Percentiles rank a stretch among this genome's conserved stretches.
These are phyloP conservation scores for Globisporangium ultimum DNA, from an alignment of 352 stramenopile genomes.

Conservation along the genomic window DNA sequence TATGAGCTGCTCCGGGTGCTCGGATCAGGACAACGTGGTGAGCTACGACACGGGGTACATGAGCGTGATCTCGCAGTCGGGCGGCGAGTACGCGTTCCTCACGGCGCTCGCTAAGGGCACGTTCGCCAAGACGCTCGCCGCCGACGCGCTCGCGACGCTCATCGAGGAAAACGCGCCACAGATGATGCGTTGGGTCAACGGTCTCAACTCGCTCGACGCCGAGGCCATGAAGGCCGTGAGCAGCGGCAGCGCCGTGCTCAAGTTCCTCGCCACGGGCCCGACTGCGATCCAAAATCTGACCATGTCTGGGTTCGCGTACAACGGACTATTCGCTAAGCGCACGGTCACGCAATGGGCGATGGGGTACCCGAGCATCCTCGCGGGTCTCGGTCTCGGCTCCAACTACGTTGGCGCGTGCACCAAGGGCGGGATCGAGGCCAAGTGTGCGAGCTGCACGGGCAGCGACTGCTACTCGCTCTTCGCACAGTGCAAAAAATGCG, in stretches of 20 bases:
- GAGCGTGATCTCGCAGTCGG: slow-evolving; percentile 7
- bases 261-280: slow-evolving; percentile 31
- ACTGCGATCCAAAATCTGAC: slow-evolving; percentile 31
- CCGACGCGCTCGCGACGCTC: neutral
- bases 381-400: slow-evolving; percentile 42
- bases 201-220: slow-evolving; percentile 54
- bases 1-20: slow-evolving; percentile 7
- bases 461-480: slow-evolving; percentile 24
- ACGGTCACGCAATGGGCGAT: slow-evolving; percentile 45
- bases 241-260: slow-evolving; percentile 29
- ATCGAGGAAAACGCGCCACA: slow-evolving; percentile 10
- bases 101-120: slow-evolving; percentile 7
- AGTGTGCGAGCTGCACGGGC: slow-evolving; percentile 29
- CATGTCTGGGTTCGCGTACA: slow-evolving; percentile 46
- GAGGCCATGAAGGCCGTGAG: slow-evolving; percentile 41
- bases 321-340: slow-evolving; percentile 51
- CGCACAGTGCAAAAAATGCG: slow-evolving; percentile 31
- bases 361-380: slow-evolving; percentile 49
- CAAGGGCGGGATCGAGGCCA: slow-evolving; percentile 6
- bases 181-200: slow-evolving; percentile 37
- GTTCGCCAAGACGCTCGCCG: neutral
- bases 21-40: slow-evolving; percentile 8
- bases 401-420: slow-evolving; percentile 27
- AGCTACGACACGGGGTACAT: slow-evolving; percentile 17
- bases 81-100: slow-evolving; percentile 13